Base-by-base conservation (phyloP, 352 stramenopile genomes). In the Pythium dissotocum region DNA sequence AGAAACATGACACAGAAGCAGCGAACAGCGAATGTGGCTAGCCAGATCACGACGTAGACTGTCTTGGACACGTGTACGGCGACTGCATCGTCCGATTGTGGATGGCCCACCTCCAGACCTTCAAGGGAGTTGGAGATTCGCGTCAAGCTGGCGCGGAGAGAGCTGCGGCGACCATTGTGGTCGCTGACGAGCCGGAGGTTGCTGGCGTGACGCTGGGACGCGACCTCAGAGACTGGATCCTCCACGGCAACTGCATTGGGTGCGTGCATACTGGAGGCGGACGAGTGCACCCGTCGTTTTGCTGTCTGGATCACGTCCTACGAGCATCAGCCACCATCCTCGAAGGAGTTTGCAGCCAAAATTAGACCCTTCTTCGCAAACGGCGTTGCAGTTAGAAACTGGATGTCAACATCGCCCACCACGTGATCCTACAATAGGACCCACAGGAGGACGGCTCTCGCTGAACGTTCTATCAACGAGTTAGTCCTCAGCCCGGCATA, bases 1-100 rank as follows among this genome's bases (percentile, higher is more conserved):
- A 72, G 66, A 24, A 68, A 72, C 12, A 72, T 8, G 24, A 65
- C 48, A 13, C 40, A 49, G 14, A n/a, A 49, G 40, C 40, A 6
- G 40, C 40, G 40, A 12, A 24, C 40, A 16, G 24, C 13, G 16
- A 49, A 49, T 8, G 40, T 49, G 40, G 7, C 2, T 16, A 49
- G 14, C 40, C 40, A 49, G 28, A 65, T 58, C 7, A 51, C 9
- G 0, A 65, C 36, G 24, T 65, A 71, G 12, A 26, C 58, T 1
- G 0, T 8, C 38, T 61, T 61, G 26, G 64, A 52, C 4, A 71
- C 57, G 14, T 71, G n/a, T 33, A 71, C 64, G 18, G 46, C 62
- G 18, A 69, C 28, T 14, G 62, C 62, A 32, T 62, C 62, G n/a
- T 69, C 62, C 1, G 33, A 53, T 18, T 58, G 38, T 1, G 10